A percentile compares a stretch with the other conserved stretches of the same genome.
Conservation (phyloP, 1,284 basidiomycete genomes). For the Chiua sp. region DNA sequence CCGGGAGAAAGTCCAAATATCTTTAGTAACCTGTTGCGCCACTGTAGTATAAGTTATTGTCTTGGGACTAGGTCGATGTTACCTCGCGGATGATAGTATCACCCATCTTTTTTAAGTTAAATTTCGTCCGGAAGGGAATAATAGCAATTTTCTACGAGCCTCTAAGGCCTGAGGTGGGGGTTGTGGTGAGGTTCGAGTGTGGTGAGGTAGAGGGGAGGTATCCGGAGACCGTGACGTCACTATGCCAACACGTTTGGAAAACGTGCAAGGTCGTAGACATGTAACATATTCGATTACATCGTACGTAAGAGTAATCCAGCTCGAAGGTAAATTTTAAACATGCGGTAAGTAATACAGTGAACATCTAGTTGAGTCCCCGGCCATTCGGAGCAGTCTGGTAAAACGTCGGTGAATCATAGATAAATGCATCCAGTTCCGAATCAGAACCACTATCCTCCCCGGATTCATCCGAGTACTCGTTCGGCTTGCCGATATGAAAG, state of each 20-base stretch:
- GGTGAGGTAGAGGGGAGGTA: slow-evolving; percentile 17
- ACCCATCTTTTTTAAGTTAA: slow-evolving; percentile 17
- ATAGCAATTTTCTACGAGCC: slow-evolving; percentile 2
- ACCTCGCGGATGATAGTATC: slow-evolving; percentile 38
- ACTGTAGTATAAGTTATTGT: not conserved
- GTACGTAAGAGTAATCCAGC: slow-evolving; percentile 10
- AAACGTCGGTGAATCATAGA: slow-evolving; percentile 61
- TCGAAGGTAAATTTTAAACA: not conserved
- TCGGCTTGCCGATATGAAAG: slow-evolving; percentile 61
- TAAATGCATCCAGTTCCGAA: slow-evolving; percentile 70
- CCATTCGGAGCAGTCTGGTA: slow-evolving; percentile 51
- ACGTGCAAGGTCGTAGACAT: slow-evolving; percentile 7
- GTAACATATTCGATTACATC: slow-evolving; percentile 1
- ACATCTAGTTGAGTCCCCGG: slow-evolving; percentile 36
- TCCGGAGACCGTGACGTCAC: slow-evolving; percentile 26
- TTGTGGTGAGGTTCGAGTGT: slow-evolving; percentile 17
- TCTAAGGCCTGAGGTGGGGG: slow-evolving; percentile 16
- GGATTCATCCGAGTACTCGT: slow-evolving; percentile 48
- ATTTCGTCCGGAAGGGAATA: not conserved
- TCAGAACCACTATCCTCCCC: slow-evolving; percentile 60
- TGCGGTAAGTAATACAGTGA: not conserved
- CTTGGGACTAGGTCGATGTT: slow-evolving; percentile 6
- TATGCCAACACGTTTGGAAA: slow-evolving; percentile 14
- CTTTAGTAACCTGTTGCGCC: slow-evolving; percentile 52
- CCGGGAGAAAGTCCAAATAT: slow-evolving; percentile 80